These are phyloP conservation scores for Aspergillus hancockii DNA, from an alignment of 495 filamentous ascomycete species.

Conservation along the genomic window DNA sequence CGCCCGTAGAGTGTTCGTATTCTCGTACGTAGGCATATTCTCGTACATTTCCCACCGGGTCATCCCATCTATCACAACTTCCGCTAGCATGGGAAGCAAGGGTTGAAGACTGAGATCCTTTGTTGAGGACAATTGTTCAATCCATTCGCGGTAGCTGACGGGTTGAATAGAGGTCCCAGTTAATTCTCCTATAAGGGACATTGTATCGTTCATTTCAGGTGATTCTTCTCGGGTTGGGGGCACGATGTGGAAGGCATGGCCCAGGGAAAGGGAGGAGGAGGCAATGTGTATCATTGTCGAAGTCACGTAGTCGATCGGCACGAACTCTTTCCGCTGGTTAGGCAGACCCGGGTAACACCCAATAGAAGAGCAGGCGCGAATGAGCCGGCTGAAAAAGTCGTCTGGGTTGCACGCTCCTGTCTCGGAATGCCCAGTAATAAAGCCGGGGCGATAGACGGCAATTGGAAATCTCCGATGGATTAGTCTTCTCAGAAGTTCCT, in stretches of 20 bases:
- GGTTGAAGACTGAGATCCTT: constrained; percentile 16
- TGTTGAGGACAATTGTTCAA: constrained; percentile 5
- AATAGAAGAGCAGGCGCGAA: constrained; percentile 11
- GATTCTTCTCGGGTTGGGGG: constrained; percentile 7
- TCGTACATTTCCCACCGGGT: constrained; percentile 27
- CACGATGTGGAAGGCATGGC: constrained; percentile 20
- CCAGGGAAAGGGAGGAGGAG: constrained; percentile 3
- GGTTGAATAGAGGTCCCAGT: background rate
- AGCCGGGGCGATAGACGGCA: constrained; percentile 6
- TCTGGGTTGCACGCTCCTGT: constrained; percentile 21
- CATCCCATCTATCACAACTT: constrained; percentile 13
- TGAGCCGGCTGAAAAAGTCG: constrained; percentile 24
- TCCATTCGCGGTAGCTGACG: constrained; percentile 15
- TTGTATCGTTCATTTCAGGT: constrained; percentile 17
- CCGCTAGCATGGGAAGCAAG: constrained; percentile 20
- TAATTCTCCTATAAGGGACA: background rate
- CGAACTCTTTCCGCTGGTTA: constrained; percentile 24
- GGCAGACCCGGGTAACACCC: constrained; percentile 19
- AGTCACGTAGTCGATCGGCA: constrained; percentile 21
- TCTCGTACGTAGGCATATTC: constrained; percentile 22
- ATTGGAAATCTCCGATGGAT: background rate
- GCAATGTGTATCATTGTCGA: constrained; percentile 19
- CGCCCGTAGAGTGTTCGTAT: constrained; percentile 10
- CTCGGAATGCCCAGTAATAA: constrained; percentile 12
- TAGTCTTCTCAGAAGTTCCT: constrained; percentile 2